Base-by-base conservation (phyloP, 805 yeast species). In the Candida methanosorbosa region DNA sequence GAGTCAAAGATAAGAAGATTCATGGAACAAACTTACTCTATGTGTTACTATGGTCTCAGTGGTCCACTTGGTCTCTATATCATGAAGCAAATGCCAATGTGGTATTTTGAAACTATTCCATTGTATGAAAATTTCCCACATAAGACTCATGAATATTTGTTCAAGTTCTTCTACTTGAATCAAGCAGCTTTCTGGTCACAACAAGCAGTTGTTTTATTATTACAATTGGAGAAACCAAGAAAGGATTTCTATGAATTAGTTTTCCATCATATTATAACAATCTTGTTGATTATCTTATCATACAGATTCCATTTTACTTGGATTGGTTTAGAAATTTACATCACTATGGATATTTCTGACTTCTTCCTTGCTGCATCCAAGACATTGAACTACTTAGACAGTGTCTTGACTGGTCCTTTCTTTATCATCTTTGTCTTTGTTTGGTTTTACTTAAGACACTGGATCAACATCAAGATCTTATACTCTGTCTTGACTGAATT, bases 141-240 rank as follows among this genome's bases (percentile, higher is more conserved):
- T 61, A 66, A 72, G 40, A 68, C 80, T 23, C 83, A 82, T 51
- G 80, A 72, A 37, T 69, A 64, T 40, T 64, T 68, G 37, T 81
- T 82, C 65, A 92, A 92, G 63, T 57, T 76, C 12, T 92, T 81
- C 54, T 92, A 92, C 56, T 65, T 92, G 41, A 77, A 83, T 28
- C 97, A 92, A 63, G 97, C 97, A 5, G 82, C 97, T 4, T 92
- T 86, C 59, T 92, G 99, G 99, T 78, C 87, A 17, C 99, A 92
- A 64, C 98, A 92, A 62, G 79, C 94, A 1, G 77, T 83, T 27
- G 82, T 92, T 22, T 66, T 92, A 43, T 62, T 76, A 30, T 67
- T 92, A 43, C 95, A 82, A 57, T 69, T 92, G 40, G 99, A 92
- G 60, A 85, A 85, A 57, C 97, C 96, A 38, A 74, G 99, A 59